Conservation (phyloP, 225 moss, liverwort and hornwort species). For the Lunularia cruciata region DNA sequence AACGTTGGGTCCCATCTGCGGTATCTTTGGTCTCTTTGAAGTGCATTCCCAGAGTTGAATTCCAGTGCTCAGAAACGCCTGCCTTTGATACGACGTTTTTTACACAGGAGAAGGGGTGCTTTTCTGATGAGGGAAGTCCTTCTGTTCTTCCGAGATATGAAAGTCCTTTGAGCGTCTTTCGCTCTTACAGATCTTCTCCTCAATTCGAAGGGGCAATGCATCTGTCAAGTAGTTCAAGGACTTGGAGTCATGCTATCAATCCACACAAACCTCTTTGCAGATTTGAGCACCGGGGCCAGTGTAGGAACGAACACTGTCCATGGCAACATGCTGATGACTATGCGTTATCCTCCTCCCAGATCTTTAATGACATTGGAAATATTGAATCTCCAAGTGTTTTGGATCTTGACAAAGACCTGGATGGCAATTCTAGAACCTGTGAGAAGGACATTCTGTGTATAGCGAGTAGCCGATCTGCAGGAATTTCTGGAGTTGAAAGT, state of each 20-base stretch:
- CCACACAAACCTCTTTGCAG: constrained; percentile 71
- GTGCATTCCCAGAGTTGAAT: constrained; percentile 12
- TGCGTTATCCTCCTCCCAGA: constrained; percentile 37
- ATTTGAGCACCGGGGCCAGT: constrained; percentile 75
- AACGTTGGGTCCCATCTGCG: constrained; percentile 38
- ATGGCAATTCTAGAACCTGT: not conserved
- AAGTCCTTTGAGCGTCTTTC: constrained; percentile 68
- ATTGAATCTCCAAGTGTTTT: constrained; percentile 19
- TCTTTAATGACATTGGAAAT: constrained; percentile 43
- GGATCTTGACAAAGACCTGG: constrained; percentile 24
- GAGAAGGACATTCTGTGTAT: not conserved
- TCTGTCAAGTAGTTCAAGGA: constrained; percentile 44
- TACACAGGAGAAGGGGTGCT: not conserved
- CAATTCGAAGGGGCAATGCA: constrained; percentile 49
- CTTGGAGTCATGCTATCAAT: constrained; percentile 69
- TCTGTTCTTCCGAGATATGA: constrained; percentile 41
- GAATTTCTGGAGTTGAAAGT: constrained; percentile 7
- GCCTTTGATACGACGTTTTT: not conserved
- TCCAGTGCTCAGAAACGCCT: not conserved
- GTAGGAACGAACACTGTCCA: constrained; percentile 68
- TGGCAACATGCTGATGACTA: constrained; percentile 80
- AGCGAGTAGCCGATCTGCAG: not conserved
- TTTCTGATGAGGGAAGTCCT: not conserved
- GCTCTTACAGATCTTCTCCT: constrained; percentile 57
- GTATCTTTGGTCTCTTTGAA: constrained; percentile 26